Evolutionary conservation across 345 rosid genomes (phyloP), one percentile per base, ranked within the genome.

Genomic region (Arabidopsis suecica): DNA sequence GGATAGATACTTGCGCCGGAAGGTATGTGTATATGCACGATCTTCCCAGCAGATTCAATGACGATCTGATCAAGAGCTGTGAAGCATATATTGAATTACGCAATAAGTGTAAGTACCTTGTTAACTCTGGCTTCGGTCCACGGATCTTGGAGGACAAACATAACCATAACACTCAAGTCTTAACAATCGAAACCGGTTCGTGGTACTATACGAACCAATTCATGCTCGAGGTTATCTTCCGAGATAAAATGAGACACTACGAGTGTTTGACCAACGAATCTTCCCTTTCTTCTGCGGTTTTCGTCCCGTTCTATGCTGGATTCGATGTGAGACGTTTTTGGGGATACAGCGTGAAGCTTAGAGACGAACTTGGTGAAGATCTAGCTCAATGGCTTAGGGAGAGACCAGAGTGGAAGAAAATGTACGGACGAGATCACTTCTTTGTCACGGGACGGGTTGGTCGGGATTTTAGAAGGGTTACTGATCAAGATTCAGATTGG

Each of bases 181-280:
- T 80, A 12, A 71, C 78, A 9, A 41, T 18, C 7, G 49, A 61
- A 14, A 66, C 63, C 7, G 68, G 34, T 34, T 67, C 74, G 68
- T 85, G 86, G 86, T 83, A 62, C 69, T 67, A 32, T 0, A 85
- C 85, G 0, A 74, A 79, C 50, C 85, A 72, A 3, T 81, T 85
- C 71, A 28, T 79, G 37, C 62, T 83, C 0, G 86, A 81, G 34
- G 82, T 85, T 4, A 81, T 85, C 34, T 85, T 85, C 47, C 75
- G 73, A 53, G 70, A 71, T 59, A 79, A 74, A 25, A 85, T 85
- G 84, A 77, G 33, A 36, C 53, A 74, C 5, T 79, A 85, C 36
- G 64, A 74, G 49, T 85, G 88, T 20, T 69, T 83, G 59, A 85
- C 88, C 4, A 72, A 81, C 12, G 82, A 83, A 74, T 81, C 83